Base-by-base conservation (phyloP, 768 basidiomycete genomes). In the Pulveroboletus sp. region DNA sequence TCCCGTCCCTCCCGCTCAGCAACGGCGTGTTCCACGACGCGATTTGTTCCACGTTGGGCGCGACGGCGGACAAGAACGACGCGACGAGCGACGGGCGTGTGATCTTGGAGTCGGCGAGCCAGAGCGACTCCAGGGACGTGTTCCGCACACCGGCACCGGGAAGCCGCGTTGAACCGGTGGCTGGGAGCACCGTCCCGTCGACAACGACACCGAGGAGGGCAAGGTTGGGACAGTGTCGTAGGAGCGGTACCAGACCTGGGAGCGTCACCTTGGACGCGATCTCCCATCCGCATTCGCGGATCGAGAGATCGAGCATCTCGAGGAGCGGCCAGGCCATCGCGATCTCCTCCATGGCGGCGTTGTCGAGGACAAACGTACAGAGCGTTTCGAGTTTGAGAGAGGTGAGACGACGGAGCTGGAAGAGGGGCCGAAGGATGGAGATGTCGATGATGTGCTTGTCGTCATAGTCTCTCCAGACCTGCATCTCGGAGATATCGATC, bases 221-320 rank as follows among this genome's bases (percentile, higher is more conserved):
- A 17, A 64, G 57, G 39, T 65, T 42, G 0, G 65, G 66, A 36
- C 65, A 66, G 38, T 51, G 18, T 0, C 27, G 57, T 8, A 66
- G 30, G 42, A 66, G 56, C 1, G 64, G 56, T 3, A 61, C 27
- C 10, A 66, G 21, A 1, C 65, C 65, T 5, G 46, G 50, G 14
- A 66, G 50, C 0, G 66, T 66, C 37, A 66, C 63, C 44, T 49
- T 61, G 45, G 64, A 57, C 0, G 61, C 55, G 21, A 68, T 57
- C 30, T 67, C 66, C 65, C 65, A 66, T 0, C 65, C 65, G 2
- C 64, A 65, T 39, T 66, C 64, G 1, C 63, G 63, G 9, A 59
- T 52, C 39, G 63, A 60, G 24, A 66, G 47, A 24, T 68, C 67
- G 15, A 66, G 38, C 2, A 54, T 55, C n/a, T 64, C 62, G 39